Evolutionary conservation across 306 rosid genomes (phyloP).

Genomic region (Cucumis melo): DNA sequence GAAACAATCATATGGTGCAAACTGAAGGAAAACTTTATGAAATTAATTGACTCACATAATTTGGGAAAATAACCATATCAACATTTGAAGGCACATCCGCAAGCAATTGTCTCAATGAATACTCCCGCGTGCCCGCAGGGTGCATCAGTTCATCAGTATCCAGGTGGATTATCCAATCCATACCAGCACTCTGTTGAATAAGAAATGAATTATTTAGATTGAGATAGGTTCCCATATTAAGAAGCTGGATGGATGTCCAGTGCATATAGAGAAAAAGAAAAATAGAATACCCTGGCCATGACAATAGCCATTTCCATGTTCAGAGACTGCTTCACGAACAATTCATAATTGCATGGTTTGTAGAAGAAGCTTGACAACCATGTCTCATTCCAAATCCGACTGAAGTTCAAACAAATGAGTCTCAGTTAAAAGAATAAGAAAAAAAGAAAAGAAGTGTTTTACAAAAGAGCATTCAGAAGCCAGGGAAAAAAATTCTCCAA

Average conservation of each 20-base stretch:
- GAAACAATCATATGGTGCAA: not conserved
- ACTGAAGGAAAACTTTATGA: not conserved
- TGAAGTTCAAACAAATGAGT: constrained; percentile 17
- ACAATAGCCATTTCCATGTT: constrained; percentile 99
- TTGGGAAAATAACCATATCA: constrained; percentile 88
- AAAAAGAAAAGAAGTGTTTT: not conserved
- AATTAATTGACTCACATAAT: constrained; percentile 53
- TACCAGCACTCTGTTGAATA: constrained; percentile 50
- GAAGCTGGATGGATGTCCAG: not conserved
- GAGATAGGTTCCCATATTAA: not conserved
- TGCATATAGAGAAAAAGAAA: constrained; percentile 2
- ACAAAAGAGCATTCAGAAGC: not conserved
- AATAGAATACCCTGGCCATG: constrained; percentile 77
- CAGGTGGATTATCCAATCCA: constrained; percentile 96
- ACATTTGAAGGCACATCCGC: constrained; percentile 77
- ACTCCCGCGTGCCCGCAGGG: constrained; percentile 64
- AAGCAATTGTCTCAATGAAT: constrained; percentile 75
- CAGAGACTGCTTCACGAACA: constrained; percentile 92
- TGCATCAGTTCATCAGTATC: constrained; percentile 83
- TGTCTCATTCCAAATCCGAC: constrained; percentile 97
- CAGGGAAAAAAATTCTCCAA: not conserved
- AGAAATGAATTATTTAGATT: not conserved
- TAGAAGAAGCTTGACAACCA: constrained; percentile 95
- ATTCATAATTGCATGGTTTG: constrained; percentile 92
- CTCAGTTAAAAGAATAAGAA: not conserved